Evolutionary conservation across 2,329 filamentous ascomycete species (phyloP).

Genomic region (Colletotrichum cuscutae): DNA sequence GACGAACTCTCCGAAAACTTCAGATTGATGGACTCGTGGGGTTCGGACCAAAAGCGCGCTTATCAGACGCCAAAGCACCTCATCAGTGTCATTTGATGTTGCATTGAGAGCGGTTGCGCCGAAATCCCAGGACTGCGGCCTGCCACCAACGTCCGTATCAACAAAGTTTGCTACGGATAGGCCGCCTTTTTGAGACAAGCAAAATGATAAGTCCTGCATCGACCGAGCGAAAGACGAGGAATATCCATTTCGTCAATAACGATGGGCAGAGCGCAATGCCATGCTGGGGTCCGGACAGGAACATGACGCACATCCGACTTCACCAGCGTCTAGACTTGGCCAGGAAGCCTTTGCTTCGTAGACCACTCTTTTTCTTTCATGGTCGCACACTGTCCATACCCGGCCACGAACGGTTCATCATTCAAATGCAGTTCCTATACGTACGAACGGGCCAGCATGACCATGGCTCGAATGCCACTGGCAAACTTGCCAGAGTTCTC

Average conservation of each 20-base stretch:
- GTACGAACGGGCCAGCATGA: background rate
- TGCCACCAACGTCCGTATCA: background rate
- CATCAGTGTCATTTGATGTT: conserved; percentile 8
- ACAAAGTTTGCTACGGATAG: background rate
- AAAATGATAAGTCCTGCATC: background rate
- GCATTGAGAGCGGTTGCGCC: conserved; percentile 12
- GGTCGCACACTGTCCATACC: no score
- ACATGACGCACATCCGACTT: conserved; percentile 26
- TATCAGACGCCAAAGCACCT: background rate
- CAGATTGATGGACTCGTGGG: conserved; percentile 13
- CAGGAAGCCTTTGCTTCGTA: background rate
- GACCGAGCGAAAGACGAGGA: background rate
- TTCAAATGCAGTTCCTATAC: background rate
- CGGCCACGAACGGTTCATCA: no score
- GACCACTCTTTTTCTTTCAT: background rate
- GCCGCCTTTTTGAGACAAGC: background rate
- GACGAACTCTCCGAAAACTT: background rate
- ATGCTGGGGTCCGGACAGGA: background rate
- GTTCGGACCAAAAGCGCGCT: background rate
- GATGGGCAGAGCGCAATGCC: background rate
- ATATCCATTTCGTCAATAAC: background rate
- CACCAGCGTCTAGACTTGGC: conserved; percentile 19
- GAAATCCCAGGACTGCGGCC: conserved; percentile 1
- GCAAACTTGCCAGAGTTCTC: background rate
- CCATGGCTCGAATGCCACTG: background rate